Conservation (phyloP, 2,329 filamentous ascomycete species). For the Clarireedia paspali region DNA sequence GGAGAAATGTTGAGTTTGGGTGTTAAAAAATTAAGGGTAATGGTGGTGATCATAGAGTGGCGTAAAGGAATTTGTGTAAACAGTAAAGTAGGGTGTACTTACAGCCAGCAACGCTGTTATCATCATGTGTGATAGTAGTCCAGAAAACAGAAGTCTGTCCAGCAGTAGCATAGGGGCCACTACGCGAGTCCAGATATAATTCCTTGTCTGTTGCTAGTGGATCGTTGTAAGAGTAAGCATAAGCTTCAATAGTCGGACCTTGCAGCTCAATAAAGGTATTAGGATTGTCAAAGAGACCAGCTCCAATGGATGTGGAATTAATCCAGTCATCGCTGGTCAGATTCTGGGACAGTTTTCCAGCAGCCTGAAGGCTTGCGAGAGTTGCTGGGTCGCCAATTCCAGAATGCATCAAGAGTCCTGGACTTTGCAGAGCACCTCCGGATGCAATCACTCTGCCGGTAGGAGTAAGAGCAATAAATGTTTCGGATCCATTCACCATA, state of each 20-base stretch:
- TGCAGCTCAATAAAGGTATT: conserved; percentile 46
- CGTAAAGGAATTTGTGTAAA: no score
- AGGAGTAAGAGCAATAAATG: conserved; percentile 13
- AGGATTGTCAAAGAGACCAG: conserved; percentile 47
- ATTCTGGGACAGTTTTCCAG: conserved; percentile 30
- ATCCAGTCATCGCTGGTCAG: conserved; percentile 36
- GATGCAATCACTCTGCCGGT: conserved; percentile 37
- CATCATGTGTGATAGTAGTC: conserved; percentile 36
- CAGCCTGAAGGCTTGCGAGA: conserved; percentile 27
- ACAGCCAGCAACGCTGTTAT: conserved; percentile 34
- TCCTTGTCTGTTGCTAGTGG: conserved; percentile 36
- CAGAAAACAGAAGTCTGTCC: conserved; percentile 47
- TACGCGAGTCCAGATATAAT: conserved; percentile 40
- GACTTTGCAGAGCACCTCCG: conserved; percentile 42
- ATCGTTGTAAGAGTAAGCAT: conserved; percentile 38
- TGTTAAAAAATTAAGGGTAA: no score
- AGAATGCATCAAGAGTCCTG: conserved; percentile 43
- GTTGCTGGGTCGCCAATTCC: conserved; percentile 37
- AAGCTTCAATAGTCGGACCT: conserved; percentile 37
- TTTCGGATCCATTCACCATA: conserved; percentile 26
- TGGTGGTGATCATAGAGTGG: no score
- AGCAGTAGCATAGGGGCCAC: conserved; percentile 45
- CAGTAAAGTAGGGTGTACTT: no score
- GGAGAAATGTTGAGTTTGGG: no score
- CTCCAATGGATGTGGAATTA: conserved; percentile 40